A percentile compares a stretch with the other conserved stretches of the same genome.
These are phyloP conservation scores for Phytopythium cucurbitacearum DNA, from an alignment of 352 stramenopile genomes.

Conservation along the genomic window DNA sequence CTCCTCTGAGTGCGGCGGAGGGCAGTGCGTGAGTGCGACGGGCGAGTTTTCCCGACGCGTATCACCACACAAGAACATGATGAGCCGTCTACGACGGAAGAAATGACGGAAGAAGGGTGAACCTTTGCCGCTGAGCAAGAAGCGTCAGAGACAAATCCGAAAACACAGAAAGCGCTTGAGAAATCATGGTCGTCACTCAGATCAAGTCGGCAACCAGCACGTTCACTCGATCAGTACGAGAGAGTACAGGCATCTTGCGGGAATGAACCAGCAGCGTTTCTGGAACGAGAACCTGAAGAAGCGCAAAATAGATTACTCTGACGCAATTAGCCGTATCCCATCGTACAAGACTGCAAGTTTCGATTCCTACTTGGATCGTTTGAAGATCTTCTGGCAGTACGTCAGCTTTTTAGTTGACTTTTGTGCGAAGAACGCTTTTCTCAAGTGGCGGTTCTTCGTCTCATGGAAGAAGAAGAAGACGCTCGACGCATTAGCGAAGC, in stretches of 20 bases:
- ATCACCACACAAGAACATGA: too few relatives aligned
- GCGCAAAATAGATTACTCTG: background rate
- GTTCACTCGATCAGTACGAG: background rate
- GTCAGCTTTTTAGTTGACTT: slow-evolving; percentile 4
- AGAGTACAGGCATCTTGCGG: background rate
- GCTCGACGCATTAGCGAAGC: background rate
- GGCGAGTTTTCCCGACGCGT: too few relatives aligned
- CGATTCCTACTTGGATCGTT: background rate
- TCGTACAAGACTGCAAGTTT: background rate
- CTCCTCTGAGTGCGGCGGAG: too few relatives aligned
- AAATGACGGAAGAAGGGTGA: background rate
- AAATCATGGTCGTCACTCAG: background rate
- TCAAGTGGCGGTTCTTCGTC: slow-evolving; percentile 1
- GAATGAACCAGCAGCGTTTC: slow-evolving; percentile 4
- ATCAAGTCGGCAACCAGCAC: background rate
- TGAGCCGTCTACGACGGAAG: background rate
- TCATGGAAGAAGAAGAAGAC: background rate
- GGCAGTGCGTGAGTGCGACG: too few relatives aligned
- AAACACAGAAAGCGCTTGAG: background rate
- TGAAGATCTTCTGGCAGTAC: slow-evolving; percentile 1
- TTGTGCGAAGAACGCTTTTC: background rate
- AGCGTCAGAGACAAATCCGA: background rate
- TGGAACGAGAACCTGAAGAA: slow-evolving; percentile 2
- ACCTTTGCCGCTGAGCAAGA: too few relatives aligned
- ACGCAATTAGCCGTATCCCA: background rate